These are phyloP conservation scores for Populus davidiana DNA, from an alignment of 345 rosid species.

Conservation along the genomic window DNA sequence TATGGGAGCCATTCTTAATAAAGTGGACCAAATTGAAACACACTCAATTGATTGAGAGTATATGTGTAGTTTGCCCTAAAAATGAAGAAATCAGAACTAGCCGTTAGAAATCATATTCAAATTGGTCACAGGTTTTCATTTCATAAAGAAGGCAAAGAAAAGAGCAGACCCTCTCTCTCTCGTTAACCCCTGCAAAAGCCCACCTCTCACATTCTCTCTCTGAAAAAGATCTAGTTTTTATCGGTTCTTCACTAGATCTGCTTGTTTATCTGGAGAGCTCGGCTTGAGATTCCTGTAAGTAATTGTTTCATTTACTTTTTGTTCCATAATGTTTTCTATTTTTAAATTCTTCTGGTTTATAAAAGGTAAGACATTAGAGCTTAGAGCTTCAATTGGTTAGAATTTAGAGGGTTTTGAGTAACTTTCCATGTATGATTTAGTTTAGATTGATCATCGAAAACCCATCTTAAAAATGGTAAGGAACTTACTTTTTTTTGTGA, in stretches of 20 bases:
- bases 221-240: background rate
- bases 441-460: background rate
- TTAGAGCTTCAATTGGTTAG: background rate
- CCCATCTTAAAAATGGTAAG: background rate
- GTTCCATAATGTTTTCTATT: background rate
- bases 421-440: constrained; percentile 12
- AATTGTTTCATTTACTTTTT: background rate
- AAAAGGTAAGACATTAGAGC: background rate
- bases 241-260: constrained; percentile 5
- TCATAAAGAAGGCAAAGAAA: constrained; percentile 13
- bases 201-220: constrained; percentile 4
- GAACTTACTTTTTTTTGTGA: background rate
- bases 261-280: constrained; percentile 7
- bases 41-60: background rate
- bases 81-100: constrained; percentile 14
- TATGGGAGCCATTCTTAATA: background rate
- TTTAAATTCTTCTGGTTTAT: background rate
- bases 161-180: background rate
- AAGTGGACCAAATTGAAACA: background rate
- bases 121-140: constrained; percentile 13
- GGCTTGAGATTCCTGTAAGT: constrained; percentile 18
- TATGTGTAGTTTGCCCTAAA: background rate
- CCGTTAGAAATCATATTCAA: constrained; percentile 29
- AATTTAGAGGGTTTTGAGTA: background rate
- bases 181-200: background rate